phyloP scores from a whole-genome alignment of 2,329 filamentous ascomycete species.

The Microdochium nivale region DNA sequence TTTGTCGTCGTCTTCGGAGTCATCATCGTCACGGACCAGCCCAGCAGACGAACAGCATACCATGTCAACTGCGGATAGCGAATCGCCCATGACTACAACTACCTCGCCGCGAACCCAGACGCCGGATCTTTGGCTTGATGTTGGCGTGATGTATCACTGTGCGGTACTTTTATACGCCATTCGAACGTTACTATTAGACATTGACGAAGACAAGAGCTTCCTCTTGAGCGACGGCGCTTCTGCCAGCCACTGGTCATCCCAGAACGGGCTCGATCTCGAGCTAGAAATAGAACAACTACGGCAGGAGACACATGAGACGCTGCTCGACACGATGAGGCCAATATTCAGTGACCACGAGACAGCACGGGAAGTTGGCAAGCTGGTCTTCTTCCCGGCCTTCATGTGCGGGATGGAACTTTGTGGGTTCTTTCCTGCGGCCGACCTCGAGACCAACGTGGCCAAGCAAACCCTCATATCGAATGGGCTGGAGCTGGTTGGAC shows the following conservation, averaged over 20 bases:
- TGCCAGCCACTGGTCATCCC: background rate
- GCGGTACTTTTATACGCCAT: constrained; percentile 7
- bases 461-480: constrained; percentile 4
- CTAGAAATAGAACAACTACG: constrained; percentile 1
- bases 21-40: background rate
- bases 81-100: background rate
- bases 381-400: constrained; percentile 8
- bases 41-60: background rate
- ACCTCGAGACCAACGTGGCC: background rate
- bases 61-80: background rate
- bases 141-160: constrained; percentile 6
- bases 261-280: background rate
- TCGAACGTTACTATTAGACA: constrained; percentile 6
- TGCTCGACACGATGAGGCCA: constrained; percentile 4
- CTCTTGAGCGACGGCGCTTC: background rate
- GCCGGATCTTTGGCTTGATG: constrained; percentile 6
- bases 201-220: constrained; percentile 5
- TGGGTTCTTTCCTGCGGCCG: background rate
- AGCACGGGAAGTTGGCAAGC: constrained; percentile 7
- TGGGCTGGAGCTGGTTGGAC: constrained; percentile 6
- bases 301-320: constrained; percentile 1
- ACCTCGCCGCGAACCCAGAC: background rate
- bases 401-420: constrained; percentile 7
- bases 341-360: constrained; percentile 4
- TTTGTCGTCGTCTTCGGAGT: background rate